Evolutionary conservation across 306 rosid genomes (phyloP).

Genomic region (Nissolia schottii): DNA sequence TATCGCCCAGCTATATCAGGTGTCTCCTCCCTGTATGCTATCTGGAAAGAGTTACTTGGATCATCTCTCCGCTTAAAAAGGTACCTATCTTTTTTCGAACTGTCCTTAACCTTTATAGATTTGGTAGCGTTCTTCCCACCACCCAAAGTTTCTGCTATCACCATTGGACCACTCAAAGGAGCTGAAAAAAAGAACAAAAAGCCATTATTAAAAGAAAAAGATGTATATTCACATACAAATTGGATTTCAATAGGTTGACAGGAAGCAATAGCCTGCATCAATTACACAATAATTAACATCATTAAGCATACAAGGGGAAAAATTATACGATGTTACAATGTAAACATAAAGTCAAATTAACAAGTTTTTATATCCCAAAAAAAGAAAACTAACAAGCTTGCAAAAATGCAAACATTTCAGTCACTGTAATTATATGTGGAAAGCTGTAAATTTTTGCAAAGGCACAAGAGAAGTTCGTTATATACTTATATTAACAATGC

Average conservation of each 20-base stretch:
- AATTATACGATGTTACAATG: neutral
- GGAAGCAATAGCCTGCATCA: neutral
- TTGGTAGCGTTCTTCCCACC: constrained; percentile 53
- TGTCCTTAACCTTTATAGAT: constrained; percentile 67
- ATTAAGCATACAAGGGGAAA: neutral
- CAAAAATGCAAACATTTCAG: neutral
- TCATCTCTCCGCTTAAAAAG: constrained; percentile 92
- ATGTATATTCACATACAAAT: neutral
- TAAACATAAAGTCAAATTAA: neutral
- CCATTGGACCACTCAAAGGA: constrained; percentile 93
- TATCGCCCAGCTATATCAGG: constrained; percentile 44
- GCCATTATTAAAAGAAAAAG: neutral
- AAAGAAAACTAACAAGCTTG: too few species aligned
- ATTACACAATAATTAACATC: neutral
- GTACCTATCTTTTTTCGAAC: constrained; percentile 74
- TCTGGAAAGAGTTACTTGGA: constrained; percentile 37
- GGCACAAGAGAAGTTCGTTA: neutral
- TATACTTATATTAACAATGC: neutral
- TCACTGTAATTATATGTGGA: neutral
- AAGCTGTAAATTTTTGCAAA: neutral
- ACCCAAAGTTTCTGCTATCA: constrained; percentile 78
- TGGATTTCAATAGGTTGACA: neutral
- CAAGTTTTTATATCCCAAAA: too few species aligned
- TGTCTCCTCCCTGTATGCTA: constrained; percentile 42
- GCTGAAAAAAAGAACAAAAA: constrained; percentile 45